These are phyloP conservation scores for Neurospora sp. DNA, from an alignment of 495 filamentous ascomycete species.

Conservation along the genomic window DNA sequence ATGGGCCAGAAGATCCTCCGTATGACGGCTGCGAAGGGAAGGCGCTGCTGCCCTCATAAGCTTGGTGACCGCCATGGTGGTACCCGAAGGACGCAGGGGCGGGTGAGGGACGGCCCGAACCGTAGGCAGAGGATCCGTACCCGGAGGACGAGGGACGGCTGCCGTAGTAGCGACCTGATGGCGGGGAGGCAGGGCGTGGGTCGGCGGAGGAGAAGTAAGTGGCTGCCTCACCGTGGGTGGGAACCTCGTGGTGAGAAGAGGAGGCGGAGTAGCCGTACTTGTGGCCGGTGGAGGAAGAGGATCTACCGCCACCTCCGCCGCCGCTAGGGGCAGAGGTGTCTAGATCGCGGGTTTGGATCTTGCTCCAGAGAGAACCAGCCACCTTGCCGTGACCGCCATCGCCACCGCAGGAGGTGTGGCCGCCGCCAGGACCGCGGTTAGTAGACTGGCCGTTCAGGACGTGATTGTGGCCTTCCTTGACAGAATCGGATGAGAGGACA, in stretches of 20 bases:
- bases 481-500: conserved; percentile 67
- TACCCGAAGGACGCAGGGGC: background rate
- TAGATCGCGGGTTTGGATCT: conserved; percentile 24
- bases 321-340: conserved; percentile 2
- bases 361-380: conserved; percentile 39
- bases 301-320: conserved; percentile 1
- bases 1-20: background rate
- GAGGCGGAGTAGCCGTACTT: background rate
- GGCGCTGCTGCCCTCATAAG: background rate
- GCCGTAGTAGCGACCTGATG: background rate
- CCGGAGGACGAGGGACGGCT: background rate
- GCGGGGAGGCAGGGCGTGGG: background rate
- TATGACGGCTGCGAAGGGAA: conserved; percentile 2
- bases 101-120: background rate
- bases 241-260: background rate
- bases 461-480: conserved; percentile 71
- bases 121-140: background rate
- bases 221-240: background rate
- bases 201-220: background rate
- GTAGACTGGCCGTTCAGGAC: conserved; percentile 12
- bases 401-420: conserved; percentile 18
- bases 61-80: background rate
- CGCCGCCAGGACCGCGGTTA: conserved; percentile 27
- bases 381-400: conserved; percentile 42
- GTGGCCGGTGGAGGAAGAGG: background rate